A percentile compares a stretch with the other conserved stretches of the same genome.
Conservation (phyloP, 1,284 basidiomycete genomes). For the Caloboletus inedulis region DNA sequence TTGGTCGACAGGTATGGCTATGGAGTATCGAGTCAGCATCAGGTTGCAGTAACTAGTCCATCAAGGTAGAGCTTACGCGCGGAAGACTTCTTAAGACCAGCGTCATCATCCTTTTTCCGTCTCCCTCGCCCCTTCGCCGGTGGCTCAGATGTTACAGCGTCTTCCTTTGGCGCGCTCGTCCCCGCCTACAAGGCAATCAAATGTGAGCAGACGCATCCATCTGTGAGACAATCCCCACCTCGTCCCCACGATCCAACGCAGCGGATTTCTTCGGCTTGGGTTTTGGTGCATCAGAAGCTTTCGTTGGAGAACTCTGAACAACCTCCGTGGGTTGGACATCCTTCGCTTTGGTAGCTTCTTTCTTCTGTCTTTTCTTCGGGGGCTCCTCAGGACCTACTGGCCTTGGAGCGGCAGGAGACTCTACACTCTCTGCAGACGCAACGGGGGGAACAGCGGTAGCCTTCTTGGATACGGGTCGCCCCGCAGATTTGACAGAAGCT, state of each 20-base stretch:
- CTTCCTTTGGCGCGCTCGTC: not conserved
- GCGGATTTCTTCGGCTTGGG: not conserved
- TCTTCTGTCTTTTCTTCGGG: conserved; percentile 24
- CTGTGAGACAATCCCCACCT: conserved; percentile 11
- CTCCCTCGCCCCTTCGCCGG: conserved; percentile 5
- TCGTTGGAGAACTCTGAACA: not conserved
- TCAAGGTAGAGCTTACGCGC: conserved; percentile 11
- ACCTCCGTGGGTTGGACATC: not conserved
- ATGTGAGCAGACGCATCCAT: not conserved
- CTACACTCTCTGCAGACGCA: not conserved
- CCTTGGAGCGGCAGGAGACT: not conserved
- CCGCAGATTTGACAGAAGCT: not conserved
- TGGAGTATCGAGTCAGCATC: not conserved
- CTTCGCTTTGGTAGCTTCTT: not conserved
- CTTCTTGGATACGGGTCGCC: not conserved
- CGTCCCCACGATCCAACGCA: not conserved
- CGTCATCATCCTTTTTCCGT: conserved; percentile 8
- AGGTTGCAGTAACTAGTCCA: not conserved
- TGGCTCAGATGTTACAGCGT: not conserved
- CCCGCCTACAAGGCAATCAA: conserved; percentile 7
- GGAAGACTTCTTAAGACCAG: conserved; percentile 3
- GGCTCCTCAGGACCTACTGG: conserved; percentile 6
- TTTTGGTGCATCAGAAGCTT: conserved; percentile 2
- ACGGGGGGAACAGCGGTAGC: not conserved
- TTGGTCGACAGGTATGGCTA: conserved; percentile 13